Conservation (phyloP, 2,329 filamentous ascomycete species). For the Calonectria fujianensis region DNA sequence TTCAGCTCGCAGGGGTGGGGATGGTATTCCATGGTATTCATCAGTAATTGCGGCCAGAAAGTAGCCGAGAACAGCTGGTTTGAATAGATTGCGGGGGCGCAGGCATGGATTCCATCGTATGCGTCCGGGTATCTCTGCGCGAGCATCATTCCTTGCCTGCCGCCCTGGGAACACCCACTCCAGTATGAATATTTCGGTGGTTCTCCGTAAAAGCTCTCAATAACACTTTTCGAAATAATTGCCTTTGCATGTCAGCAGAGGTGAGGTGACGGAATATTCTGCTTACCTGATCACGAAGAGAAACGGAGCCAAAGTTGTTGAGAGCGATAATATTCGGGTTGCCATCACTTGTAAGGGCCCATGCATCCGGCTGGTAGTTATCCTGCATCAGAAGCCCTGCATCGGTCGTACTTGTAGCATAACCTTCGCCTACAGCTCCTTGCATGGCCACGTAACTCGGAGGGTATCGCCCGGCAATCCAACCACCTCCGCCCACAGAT, state of each 20-base stretch:
- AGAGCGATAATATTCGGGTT: slow-evolving; percentile 51
- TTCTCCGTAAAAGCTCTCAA: slow-evolving; percentile 64
- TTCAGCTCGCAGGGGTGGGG: slow-evolving; percentile 38
- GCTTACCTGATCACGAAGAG: slow-evolving; percentile 53
- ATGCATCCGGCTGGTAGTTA: background rate
- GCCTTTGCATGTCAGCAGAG: slow-evolving; percentile 49
- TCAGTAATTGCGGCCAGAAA: slow-evolving; percentile 39
- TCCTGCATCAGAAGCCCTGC: slow-evolving; percentile 39
- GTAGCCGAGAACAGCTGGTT: slow-evolving; percentile 27
- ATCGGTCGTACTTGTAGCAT: slow-evolving; percentile 48
- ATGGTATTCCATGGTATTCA: slow-evolving; percentile 36
- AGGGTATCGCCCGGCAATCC: slow-evolving; percentile 49
- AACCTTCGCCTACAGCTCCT: slow-evolving; percentile 46
- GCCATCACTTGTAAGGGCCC: slow-evolving; percentile 41
- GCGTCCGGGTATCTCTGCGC: slow-evolving; percentile 71
- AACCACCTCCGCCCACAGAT: slow-evolving; percentile 58
- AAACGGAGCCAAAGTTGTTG: slow-evolving; percentile 52
- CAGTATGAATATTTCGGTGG: slow-evolving; percentile 67
- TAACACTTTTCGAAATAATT: slow-evolving; percentile 64
- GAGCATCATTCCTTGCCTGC: slow-evolving; percentile 72
- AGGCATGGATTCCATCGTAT: slow-evolving; percentile 73
- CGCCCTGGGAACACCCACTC: slow-evolving; percentile 72
- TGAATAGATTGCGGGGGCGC: slow-evolving; percentile 63
- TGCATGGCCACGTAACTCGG: slow-evolving; percentile 44
- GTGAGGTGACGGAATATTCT: background rate